These are phyloP conservation scores for Pyricularia sp. DNA, from an alignment of 2,329 filamentous ascomycete species.

Conservation along the genomic window DNA sequence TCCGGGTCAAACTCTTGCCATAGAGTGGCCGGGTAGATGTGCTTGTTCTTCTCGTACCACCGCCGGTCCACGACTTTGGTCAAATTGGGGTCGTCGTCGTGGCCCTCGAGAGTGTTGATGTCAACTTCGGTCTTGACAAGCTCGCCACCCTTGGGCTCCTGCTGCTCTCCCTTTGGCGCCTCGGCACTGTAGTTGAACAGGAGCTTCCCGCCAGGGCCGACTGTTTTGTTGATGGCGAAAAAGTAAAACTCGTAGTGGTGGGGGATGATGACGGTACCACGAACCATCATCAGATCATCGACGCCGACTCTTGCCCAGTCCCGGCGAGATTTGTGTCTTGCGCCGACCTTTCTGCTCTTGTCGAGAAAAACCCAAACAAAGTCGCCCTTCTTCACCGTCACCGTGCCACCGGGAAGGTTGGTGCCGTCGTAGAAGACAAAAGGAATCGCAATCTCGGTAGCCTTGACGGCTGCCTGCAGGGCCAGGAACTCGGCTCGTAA, in stretches of 20 bases:
- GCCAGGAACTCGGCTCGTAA: constrained; percentile 71
- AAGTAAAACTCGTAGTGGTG: constrained; percentile 99
- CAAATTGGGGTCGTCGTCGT: constrained; percentile 62
- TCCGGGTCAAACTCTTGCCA: constrained; percentile 94
- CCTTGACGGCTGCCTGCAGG: constrained; percentile 79
- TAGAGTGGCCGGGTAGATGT: constrained; percentile 91
- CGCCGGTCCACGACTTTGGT: constrained; percentile 94
- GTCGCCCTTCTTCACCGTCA: constrained; percentile 87
- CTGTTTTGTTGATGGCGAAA: constrained; percentile 82
- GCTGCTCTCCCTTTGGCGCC: constrained; percentile 13
- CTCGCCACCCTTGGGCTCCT: constrained; percentile 16
- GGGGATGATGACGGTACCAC: constrained; percentile 84
- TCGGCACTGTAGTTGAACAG: constrained; percentile 68
- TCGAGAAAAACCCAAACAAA: constrained; percentile 90
- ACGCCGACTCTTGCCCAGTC: constrained; percentile 93
- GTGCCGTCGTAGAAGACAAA: constrained; percentile 97
- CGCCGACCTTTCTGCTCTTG: constrained; percentile 81
- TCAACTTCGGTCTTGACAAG: constrained; percentile 32
- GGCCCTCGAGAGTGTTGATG: constrained; percentile 60
- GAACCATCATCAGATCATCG: constrained; percentile 89
- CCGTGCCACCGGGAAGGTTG: constrained; percentile 74
- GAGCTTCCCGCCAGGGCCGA: constrained; percentile 59
- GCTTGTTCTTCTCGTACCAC: constrained; percentile 97
- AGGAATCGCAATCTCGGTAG: constrained; percentile 79
- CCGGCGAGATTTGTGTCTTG: constrained; percentile 62